Conservation (phyloP, 192 early-diverging fungal species). For the Entomortierella parvispora region DNA sequence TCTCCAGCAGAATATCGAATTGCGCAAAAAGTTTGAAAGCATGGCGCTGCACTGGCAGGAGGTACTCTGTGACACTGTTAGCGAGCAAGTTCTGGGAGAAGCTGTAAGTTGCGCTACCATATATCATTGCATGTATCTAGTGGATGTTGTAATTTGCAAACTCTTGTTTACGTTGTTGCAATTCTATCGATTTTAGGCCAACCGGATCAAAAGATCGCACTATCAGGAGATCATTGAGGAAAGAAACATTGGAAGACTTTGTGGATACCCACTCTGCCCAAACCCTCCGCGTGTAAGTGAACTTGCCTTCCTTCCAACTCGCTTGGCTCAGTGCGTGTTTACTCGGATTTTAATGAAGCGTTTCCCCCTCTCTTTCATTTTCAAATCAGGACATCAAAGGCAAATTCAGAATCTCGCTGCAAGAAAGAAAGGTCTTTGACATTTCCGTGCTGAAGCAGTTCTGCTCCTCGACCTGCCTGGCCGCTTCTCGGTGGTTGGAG, state of each 20-base stretch:
- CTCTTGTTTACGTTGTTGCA: not conserved
- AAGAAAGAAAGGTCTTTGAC: conserved; percentile 82
- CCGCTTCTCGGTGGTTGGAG: conserved; percentile 73
- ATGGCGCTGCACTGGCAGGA: conserved; percentile 60
- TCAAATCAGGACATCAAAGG: conserved; percentile 55
- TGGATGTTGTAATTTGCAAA: not conserved
- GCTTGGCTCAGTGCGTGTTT: too few relatives aligned
- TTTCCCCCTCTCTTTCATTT: not conserved
- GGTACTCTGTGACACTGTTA: conserved; percentile 57
- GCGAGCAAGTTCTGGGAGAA: conserved; percentile 44
- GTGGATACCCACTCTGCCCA: conserved; percentile 88
- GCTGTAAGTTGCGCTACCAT: conserved; percentile 25
- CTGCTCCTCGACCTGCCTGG: conserved; percentile 78
- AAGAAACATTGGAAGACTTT: conserved; percentile 71
- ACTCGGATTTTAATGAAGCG: not conserved
- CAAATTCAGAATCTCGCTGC: conserved; percentile 76
- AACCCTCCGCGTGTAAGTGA: conserved; percentile 52
- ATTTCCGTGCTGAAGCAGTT: conserved; percentile 71
- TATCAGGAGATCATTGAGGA: conserved; percentile 81
- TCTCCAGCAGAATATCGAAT: conserved; percentile 39
- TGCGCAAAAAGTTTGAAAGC: conserved; percentile 42
- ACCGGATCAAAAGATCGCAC: conserved; percentile 70
- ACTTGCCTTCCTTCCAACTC: too few relatives aligned
- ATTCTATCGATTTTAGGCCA: conserved; percentile 48
- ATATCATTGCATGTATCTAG: too few relatives aligned